A percentile compares a stretch with the other conserved stretches of the same genome.
Evolutionary conservation across 495 filamentous ascomycete genomes (phyloP).

Genomic region (Hypoxylon subgilvum): DNA sequence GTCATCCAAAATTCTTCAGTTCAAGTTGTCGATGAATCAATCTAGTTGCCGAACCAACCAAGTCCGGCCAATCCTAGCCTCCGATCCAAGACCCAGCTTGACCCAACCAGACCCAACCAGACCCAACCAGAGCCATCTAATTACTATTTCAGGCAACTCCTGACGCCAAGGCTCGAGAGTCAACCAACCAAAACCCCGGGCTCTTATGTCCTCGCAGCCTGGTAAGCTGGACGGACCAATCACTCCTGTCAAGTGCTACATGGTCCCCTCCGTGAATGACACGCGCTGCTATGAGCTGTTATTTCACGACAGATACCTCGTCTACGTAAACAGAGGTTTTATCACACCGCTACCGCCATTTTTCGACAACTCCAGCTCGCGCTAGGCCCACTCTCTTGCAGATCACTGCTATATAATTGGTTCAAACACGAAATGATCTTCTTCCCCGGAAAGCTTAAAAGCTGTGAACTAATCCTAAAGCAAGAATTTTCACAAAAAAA

Average conservation of each 20-base stretch:
- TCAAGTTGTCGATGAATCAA: not conserved
- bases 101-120: not conserved
- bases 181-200: slow-evolving; percentile 6
- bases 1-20: not conserved
- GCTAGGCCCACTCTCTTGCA: too few species aligned
- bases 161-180: slow-evolving; percentile 3
- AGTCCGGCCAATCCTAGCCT: slow-evolving; percentile 1
- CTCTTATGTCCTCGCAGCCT: not conserved
- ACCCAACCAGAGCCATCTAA: slow-evolving; percentile 13
- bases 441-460: too few species aligned
- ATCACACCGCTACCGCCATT: too few species aligned
- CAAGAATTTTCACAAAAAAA: too few species aligned
- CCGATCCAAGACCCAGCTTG: not conserved
- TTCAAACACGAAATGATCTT: too few species aligned
- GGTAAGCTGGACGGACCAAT: not conserved
- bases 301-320: slow-evolving; percentile 6
- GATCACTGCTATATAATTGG: too few species aligned
- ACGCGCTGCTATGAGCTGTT: slow-evolving; percentile 3
- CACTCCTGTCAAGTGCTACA: not conserved
- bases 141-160: slow-evolving; percentile 28
- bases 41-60: slow-evolving; percentile 10
- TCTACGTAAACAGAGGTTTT: not conserved
- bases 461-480: too few species aligned
- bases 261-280: slow-evolving; percentile 20
- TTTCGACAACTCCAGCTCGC: too few species aligned